Evolutionary conservation across 2,329 filamentous ascomycete species (phyloP).

Genomic region (Colletotrichum sp.): DNA sequence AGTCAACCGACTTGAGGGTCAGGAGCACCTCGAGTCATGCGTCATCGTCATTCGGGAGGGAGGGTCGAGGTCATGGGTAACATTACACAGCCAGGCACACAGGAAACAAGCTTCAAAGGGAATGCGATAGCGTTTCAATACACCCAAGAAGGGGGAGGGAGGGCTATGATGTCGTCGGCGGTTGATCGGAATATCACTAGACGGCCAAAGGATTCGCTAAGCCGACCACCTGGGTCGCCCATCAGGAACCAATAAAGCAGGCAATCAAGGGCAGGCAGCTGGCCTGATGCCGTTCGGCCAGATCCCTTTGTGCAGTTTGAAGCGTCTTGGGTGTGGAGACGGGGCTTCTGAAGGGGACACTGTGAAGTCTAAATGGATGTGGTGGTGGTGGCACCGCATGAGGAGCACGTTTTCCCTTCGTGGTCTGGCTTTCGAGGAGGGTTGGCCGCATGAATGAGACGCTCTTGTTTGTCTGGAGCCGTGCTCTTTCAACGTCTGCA

Average conservation of each 20-base stretch:
- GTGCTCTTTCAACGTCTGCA: neutral
- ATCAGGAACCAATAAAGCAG: neutral
- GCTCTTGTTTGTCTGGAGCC: neutral
- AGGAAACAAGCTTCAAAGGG: slow-evolving; percentile 5
- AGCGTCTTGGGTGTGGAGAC: neutral
- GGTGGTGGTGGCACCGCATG: slow-evolving; percentile 1
- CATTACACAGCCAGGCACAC: neutral
- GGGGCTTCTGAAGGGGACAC: neutral
- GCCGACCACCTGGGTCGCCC: neutral
- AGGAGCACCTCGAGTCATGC: slow-evolving; percentile 7
- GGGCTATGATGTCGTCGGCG: neutral
- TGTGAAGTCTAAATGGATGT: neutral
- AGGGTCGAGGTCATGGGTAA: neutral
- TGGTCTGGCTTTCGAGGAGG: neutral
- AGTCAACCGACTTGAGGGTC: neutral
- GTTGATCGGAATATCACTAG: neutral
- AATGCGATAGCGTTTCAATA: neutral
- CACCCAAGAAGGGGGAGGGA: neutral
- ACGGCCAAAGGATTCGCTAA: neutral
- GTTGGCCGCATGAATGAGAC: neutral
- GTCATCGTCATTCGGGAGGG: neutral
- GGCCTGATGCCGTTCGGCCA: neutral
- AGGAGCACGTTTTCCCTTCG: neutral
- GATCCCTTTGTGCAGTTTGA: neutral
- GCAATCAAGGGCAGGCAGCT: neutral